Conservation (phyloP, 306 rosid genomes). For the Aeschynomene evenia region DNA sequence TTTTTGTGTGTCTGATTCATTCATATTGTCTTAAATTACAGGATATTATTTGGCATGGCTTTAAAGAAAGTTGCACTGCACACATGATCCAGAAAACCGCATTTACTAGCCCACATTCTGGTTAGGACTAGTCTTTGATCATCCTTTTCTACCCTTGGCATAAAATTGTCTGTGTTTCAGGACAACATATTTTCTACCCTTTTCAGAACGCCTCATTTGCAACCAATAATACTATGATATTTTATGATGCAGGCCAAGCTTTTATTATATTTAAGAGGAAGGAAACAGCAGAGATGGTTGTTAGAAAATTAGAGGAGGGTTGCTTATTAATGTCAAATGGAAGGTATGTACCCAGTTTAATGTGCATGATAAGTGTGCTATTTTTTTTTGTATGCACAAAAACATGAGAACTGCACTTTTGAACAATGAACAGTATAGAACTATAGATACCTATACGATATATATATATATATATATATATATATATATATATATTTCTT, state of each 20-base stretch:
- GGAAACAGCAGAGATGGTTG: constrained; percentile 64
- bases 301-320: constrained; percentile 54
- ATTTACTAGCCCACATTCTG: constrained; percentile 66
- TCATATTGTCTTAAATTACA: constrained; percentile 31
- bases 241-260: constrained; percentile 76
- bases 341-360: constrained; percentile 54
- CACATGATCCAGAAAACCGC: constrained; percentile 67
- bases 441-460: not conserved
- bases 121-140: constrained; percentile 40
- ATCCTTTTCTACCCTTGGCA: not conserved
- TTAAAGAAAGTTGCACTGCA: constrained; percentile 69
- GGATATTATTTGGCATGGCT: constrained; percentile 67
- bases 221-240: not conserved
- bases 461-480: too few relatives aligned
- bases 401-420: not conserved
- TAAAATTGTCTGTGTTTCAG: not conserved
- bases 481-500: too few relatives aligned
- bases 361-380: not conserved
- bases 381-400: too few relatives aligned
- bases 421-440: too few relatives aligned
- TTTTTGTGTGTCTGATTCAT: not conserved
- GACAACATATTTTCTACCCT: not conserved
- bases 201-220: not conserved
- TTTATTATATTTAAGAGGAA: constrained; percentile 58
- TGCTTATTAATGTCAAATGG: constrained; percentile 77